Base-by-base conservation (phyloP, 208 protist genomes). In the Wallacemonas rigidus region DNA sequence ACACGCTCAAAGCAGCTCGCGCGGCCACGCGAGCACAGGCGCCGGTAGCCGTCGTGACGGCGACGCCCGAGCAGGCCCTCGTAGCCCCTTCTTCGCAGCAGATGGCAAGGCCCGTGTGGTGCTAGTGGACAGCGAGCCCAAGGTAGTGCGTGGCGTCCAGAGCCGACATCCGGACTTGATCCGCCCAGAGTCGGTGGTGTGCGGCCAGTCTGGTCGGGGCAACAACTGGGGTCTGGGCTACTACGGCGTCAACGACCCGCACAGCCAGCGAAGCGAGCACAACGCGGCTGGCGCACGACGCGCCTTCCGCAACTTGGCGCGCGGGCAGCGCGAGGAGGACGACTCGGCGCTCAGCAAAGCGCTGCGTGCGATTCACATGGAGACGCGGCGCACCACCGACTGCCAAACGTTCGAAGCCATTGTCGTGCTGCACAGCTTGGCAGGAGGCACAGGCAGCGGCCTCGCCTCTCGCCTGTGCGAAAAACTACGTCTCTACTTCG, bases 171-270 rank as follows among this genome's bases (percentile, higher is more conserved):
- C 55, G 3, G 69, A 83, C 45, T 63, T 88, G 3, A 85, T 96
- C 14, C 86, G 88, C 0, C 43, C 50, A 0, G 85, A 93, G n/a
- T 94, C 94, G 68, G 81, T 91, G 9, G 71, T 94, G 15, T 81
- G 69, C 69, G 91, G 91, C 15, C 86, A 96, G 75, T 94, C 88
- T 0, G 91, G 91, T 6, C 81, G 91, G 7, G 91, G 91, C 9
- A 96, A 96, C 74, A 89, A 94, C 73, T 96, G 91, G 89, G 89
- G 82, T 1, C 76, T 96, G 0, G 91, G 91, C 57, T 96, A 94
- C 75, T 91, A 94, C 79, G 88, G 91, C 48, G 70, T 92, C 7
- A 56, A 76, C 62, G 48, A 81, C 53, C 73, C 71, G 39, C 45
- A 73, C 43, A 93, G 85, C 69, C 58, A 72, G 38, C 81, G 85